Evolutionary conservation across 352 stramenopile species (phyloP).

Genomic region (Vaucheria bursata): DNA sequence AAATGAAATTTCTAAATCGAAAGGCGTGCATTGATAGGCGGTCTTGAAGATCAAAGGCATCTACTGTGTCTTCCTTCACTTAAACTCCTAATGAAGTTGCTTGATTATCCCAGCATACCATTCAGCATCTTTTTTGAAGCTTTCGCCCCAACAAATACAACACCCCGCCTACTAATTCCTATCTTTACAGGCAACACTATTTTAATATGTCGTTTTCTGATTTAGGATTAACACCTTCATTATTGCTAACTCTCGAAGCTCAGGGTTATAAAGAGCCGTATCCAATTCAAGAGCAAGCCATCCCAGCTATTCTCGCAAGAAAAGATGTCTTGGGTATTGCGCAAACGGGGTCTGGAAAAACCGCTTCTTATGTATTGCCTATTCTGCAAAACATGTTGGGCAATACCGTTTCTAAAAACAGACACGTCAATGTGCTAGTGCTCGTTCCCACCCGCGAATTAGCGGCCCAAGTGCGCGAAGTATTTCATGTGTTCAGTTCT

Average conservation of each 20-base stretch:
- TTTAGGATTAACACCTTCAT: background rate
- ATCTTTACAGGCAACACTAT: too few relatives aligned
- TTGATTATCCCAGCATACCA: too few relatives aligned
- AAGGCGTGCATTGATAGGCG: too few relatives aligned
- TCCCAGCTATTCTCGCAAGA: constrained; percentile 83
- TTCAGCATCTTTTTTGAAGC: too few relatives aligned
- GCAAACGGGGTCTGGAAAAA: constrained; percentile 84
- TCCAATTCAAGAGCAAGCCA: constrained; percentile 88
- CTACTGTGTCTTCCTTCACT: too few relatives aligned
- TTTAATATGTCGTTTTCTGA: background rate
- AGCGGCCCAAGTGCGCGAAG: background rate
- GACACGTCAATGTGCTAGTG: background rate
- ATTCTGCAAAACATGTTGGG: background rate
- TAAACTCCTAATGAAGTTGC: too few relatives aligned
- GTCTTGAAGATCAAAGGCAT: too few relatives aligned
- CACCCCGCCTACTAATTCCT: too few relatives aligned
- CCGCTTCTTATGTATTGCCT: background rate
- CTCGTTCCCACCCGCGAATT: background rate
- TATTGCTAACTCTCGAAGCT: background rate
- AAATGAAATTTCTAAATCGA: too few relatives aligned
- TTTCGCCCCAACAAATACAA: too few relatives aligned
- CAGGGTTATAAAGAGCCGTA: background rate
- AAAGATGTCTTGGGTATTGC: constrained; percentile 84
- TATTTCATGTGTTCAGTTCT: background rate
- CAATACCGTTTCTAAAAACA: background rate